Conservation (phyloP, 768 basidiomycete species). For the Tremella fuciformis region DNA sequence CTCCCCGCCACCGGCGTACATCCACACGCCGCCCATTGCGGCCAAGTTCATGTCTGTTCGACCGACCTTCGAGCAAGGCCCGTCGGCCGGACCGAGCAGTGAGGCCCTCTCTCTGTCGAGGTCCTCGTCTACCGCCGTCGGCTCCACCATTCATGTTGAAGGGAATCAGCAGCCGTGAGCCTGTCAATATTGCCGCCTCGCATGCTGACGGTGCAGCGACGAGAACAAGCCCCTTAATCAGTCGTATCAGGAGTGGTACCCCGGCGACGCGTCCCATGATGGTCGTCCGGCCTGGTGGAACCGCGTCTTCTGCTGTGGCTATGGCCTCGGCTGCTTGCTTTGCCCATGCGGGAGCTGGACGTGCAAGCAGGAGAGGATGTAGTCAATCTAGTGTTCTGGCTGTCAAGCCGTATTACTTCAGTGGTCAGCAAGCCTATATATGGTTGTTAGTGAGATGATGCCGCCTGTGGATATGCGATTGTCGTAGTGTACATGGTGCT, state of each 20-base stretch:
- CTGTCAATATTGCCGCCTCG: background rate
- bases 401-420: background rate
- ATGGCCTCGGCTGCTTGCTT: constrained; percentile 35
- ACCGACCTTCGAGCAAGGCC: background rate
- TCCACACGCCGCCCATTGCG: background rate
- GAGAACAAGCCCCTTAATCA: constrained; percentile 9
- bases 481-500: background rate
- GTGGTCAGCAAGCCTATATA: background rate
- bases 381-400: background rate
- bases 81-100: background rate
- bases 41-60: background rate
- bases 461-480: background rate
- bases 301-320: constrained; percentile 39
- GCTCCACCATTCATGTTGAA: no score
- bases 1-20: constrained; percentile 8
- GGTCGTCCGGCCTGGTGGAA: constrained; percentile 43
- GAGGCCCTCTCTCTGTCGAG: background rate
- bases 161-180: no score
- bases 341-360: constrained; percentile 39
- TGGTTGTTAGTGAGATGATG: background rate
- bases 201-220: background rate
- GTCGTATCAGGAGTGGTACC: constrained; percentile 36
- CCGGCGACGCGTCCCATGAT: constrained; percentile 30
- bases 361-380: constrained; percentile 33
- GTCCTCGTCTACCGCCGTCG: no score